Conservation (phyloP, 177 flowering plant species). For the Vitis hybrid region DNA sequence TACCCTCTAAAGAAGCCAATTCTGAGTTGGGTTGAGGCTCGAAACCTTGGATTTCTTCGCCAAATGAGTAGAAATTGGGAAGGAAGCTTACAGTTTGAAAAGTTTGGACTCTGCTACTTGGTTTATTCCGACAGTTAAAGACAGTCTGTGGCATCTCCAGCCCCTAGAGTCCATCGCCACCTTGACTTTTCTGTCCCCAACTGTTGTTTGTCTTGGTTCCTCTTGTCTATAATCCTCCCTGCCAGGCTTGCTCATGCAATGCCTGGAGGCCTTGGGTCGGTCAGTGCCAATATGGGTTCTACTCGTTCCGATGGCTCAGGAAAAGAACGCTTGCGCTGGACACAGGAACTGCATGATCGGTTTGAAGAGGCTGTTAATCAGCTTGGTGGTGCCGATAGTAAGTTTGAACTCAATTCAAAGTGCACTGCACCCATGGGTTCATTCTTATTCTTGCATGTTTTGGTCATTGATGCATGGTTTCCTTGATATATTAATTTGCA, state of each 20-base stretch:
- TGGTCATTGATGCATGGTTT: not conserved
- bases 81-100: constrained; percentile 5
- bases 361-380: constrained; percentile 66
- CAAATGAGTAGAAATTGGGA: constrained; percentile 19
- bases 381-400: constrained; percentile 81
- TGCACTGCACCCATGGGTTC: not conserved
- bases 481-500: no score
- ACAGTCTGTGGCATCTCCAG: constrained; percentile 31
- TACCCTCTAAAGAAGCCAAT: no score
- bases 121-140: constrained; percentile 26
- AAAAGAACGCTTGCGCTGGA: constrained; percentile 70
- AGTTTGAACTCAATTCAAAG: constrained; percentile 14
- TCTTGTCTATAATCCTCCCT: not conserved
- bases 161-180: constrained; percentile 37
- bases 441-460: not conserved
- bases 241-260: not conserved
- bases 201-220: constrained; percentile 5
- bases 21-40: no score
- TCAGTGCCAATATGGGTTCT: constrained; percentile 29
- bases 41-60: constrained; percentile 22
- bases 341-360: constrained; percentile 61
- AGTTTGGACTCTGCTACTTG: constrained; percentile 19
- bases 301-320: constrained; percentile 29
- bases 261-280: not conserved
- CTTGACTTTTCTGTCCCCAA: constrained; percentile 1